Evolutionary conservation across 495 filamentous ascomycete species (phyloP).

Genomic region (Alectoria sarmentosa): DNA sequence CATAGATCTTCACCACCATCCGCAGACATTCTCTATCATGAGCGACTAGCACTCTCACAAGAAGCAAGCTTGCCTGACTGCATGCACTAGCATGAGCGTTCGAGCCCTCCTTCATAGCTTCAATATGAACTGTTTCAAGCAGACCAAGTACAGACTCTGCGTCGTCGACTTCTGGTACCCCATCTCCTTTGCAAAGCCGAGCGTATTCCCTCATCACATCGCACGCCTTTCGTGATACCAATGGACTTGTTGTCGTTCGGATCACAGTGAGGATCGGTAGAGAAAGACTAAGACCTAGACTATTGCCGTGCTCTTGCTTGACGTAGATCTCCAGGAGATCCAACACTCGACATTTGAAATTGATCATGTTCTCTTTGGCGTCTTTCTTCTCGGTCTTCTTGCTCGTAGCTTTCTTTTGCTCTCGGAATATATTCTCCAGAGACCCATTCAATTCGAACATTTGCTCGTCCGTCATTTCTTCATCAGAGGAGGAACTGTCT

Average conservation of each 20-base stretch:
- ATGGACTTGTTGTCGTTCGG: constrained; percentile 58
- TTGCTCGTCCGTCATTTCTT: constrained; percentile 88
- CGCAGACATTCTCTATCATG: constrained; percentile 42
- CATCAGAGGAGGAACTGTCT: constrained; percentile 42
- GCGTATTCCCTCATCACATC: constrained; percentile 61
- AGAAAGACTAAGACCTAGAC: constrained; percentile 59
- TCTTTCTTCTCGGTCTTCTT: constrained; percentile 78
- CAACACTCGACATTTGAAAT: constrained; percentile 90
- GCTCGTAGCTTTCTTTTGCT: constrained; percentile 51
- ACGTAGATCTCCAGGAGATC: constrained; percentile 83
- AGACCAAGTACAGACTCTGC: constrained; percentile 45
- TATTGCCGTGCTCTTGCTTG: constrained; percentile 64
- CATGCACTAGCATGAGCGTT: constrained; percentile 49
- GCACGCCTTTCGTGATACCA: constrained; percentile 65
- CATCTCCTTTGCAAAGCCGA: constrained; percentile 56
- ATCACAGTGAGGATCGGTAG: constrained; percentile 55
- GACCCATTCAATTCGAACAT: constrained; percentile 86
- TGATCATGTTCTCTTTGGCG: constrained; percentile 80
- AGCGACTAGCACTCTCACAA: constrained; percentile 53
- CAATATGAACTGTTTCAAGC: constrained; percentile 60
- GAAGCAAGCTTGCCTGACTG: constrained; percentile 56
- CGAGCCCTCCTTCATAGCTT: constrained; percentile 58
- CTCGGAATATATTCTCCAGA: constrained; percentile 74
- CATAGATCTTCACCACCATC: constrained; percentile 50
- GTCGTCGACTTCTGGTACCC: constrained; percentile 36